Evolutionary conservation across 2,329 filamentous ascomycete genomes (phyloP).

Genomic region (Beauveria australis): DNA sequence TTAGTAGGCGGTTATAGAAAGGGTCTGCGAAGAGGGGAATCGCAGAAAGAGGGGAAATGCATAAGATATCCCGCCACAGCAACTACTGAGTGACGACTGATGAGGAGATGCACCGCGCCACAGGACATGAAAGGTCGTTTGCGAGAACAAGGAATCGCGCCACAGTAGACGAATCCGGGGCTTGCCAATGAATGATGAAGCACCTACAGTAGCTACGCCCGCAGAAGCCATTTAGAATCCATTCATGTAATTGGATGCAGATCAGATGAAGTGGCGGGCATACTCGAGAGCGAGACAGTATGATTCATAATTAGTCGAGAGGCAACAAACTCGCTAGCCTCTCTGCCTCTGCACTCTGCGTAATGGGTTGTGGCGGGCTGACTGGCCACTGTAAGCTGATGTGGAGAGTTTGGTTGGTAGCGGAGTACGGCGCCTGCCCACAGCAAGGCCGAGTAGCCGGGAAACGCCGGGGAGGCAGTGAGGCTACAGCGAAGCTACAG

Average conservation of each 20-base stretch:
- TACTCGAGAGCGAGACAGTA: background rate
- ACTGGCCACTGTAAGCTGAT: constrained; percentile 7
- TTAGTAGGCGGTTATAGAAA: background rate
- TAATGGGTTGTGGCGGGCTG: constrained; percentile 1
- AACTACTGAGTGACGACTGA: too few relatives aligned
- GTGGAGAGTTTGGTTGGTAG: background rate
- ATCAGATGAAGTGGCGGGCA: background rate
- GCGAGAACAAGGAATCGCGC: too few relatives aligned
- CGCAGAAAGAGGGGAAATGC: background rate
- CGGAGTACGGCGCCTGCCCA: constrained; percentile 6
- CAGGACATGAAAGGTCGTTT: too few relatives aligned
- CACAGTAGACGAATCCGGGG: too few relatives aligned
- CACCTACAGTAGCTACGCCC: background rate
- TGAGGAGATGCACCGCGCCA: too few relatives aligned
- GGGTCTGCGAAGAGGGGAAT: background rate
- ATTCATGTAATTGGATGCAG: background rate
- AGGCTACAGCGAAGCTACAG: background rate
- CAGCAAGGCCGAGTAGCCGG: constrained; percentile 4
- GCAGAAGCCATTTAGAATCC: background rate
- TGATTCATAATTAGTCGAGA: constrained; percentile 10
- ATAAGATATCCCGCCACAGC: background rate
- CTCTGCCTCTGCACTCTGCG: constrained; percentile 1
- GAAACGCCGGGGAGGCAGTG: constrained; percentile 8
- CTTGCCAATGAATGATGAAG: too few relatives aligned
- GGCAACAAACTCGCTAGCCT: background rate